Evolutionary conservation across 352 stramenopile genomes (phyloP), one percentile per base, ranked within the genome.

Genomic region (Thalassiosira hispida): DNA sequence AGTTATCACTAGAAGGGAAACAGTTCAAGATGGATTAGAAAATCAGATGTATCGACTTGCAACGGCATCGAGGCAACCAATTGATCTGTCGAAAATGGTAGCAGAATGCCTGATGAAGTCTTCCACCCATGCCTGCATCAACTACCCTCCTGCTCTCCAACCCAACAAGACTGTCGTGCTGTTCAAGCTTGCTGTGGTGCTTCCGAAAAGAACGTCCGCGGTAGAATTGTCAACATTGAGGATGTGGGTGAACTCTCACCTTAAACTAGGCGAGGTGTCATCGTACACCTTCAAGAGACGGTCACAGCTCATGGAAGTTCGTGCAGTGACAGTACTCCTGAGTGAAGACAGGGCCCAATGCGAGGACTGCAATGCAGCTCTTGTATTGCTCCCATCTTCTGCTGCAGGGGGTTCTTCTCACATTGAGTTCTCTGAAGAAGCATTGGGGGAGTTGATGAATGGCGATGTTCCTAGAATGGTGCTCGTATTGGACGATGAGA

Each of bases 211-310:
- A 35, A 56, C 16, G 35, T 29, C 44, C 2, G 51, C 40, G 65
- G 64, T 18, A 33, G 56, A 74, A 33, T 31, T 42, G 83, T 7
- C 42, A 79, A 79, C 71, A 29, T 73, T 86, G 35, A 20, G 46
- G 5, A 77, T 72, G 75, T 86, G 73, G 78, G 63, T 77, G 20
- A 65, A 73, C 42, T 83, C 78, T 59, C 78, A 72, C 47, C 64
- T 86, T 27, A 14, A 18, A 12, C 29, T 79, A 14, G 53, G 57
- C 27, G 16, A 59, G 14, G 55, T 86, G 7, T 78, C 38, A 29
- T 44, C 53, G 29, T 33, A 18, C 46, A 52, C 35, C 6, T 62
- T 67, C 35, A 71, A 60, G 40, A 68, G 47, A 47, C 1, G 53
- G 22, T 75, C 72, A 46, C 12, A 33, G 23, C 65, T 46, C 20